Evolutionary conservation across 2,329 filamentous ascomycete species (phyloP).

Genomic region (Blastomyces parvus): DNA sequence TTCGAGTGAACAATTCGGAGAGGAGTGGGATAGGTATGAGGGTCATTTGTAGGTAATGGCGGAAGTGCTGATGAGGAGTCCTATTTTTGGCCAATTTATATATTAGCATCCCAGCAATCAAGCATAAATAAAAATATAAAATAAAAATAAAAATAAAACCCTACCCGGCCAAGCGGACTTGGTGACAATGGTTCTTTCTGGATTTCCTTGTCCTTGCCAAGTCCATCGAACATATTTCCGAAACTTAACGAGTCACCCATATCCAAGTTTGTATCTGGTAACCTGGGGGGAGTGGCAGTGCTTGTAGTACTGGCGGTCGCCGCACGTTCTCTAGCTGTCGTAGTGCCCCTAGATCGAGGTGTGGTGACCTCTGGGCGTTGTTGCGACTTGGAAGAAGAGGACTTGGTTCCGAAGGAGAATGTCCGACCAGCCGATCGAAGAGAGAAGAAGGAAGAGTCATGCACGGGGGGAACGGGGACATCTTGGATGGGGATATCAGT

Average conservation of each 20-base stretch:
- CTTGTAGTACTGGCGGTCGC: slow-evolving; percentile 45
- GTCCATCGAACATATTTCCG: slow-evolving; percentile 44
- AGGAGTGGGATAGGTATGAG: slow-evolving; percentile 25
- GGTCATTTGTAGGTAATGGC: slow-evolving; percentile 17
- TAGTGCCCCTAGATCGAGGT: slow-evolving; percentile 12
- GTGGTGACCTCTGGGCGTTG: slow-evolving; percentile 12
- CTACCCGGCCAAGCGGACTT: not conserved
- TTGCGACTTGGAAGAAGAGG: slow-evolving; percentile 23
- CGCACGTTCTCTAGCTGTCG: slow-evolving; percentile 35
- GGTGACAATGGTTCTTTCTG: not conserved
- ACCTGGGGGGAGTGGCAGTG: slow-evolving; percentile 43
- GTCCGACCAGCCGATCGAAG: slow-evolving; percentile 42
- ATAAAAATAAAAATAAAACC: not conserved
- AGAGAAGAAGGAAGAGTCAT: slow-evolving; percentile 29
- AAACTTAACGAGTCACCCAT: slow-evolving; percentile 38
- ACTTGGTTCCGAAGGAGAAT: slow-evolving; percentile 44
- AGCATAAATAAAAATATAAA: not conserved
- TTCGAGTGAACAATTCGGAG: slow-evolving; percentile 38
- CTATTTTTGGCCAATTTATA: not conserved
- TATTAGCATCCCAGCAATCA: too few relatives aligned
- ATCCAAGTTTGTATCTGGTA: slow-evolving; percentile 38
- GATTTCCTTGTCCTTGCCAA: slow-evolving; percentile 29
- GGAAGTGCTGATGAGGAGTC: slow-evolving; percentile 19
- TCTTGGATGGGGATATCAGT: slow-evolving; percentile 38
- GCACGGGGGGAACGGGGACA: slow-evolving; percentile 34